Evolutionary conservation across 306 rosid genomes (phyloP).

Genomic region (Glycine tomentella): DNA sequence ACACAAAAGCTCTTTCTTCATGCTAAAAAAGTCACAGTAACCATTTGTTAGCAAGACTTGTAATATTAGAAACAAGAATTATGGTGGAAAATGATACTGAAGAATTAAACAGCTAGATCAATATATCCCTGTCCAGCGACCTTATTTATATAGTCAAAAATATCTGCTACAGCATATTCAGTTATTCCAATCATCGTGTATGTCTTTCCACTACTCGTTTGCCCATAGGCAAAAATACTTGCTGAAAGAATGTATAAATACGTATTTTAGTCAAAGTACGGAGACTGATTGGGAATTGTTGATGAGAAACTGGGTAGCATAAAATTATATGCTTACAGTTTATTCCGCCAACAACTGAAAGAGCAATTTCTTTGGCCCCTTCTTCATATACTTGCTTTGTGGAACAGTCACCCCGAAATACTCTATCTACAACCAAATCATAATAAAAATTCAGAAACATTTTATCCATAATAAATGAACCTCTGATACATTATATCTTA

Average conservation of each 20-base stretch:
- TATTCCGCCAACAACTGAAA: slow-evolving; percentile 84
- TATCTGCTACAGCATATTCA: slow-evolving; percentile 83
- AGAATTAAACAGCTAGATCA: slow-evolving; percentile 23
- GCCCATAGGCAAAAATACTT: slow-evolving; percentile 92
- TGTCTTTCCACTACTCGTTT: slow-evolving; percentile 96
- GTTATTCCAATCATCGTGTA: slow-evolving; percentile 91
- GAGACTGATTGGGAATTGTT: slow-evolving; percentile 5
- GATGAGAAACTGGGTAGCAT: slow-evolving; percentile 38
- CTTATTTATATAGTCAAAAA: slow-evolving; percentile 78
- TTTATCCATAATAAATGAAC: neutral
- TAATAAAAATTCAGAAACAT: slow-evolving; percentile 37
- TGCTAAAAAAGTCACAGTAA: slow-evolving; percentile 60
- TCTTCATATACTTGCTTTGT: slow-evolving; percentile 86
- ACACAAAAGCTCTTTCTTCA: slow-evolving; percentile 88
- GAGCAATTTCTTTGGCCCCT: slow-evolving; percentile 80
- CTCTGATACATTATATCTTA: slow-evolving; percentile 1
- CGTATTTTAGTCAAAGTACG: slow-evolving; percentile 25
- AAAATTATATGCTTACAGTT: slow-evolving; percentile 70
- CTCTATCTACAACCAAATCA: slow-evolving; percentile 71
- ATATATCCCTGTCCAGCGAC: slow-evolving; percentile 49
- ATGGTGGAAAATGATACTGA: neutral
- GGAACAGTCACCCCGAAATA: slow-evolving; percentile 81
- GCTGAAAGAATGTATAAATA: slow-evolving; percentile 65
- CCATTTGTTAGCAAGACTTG: slow-evolving; percentile 18
- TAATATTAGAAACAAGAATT: slow-evolving; percentile 32